Conservation (phyloP, 225 moss, liverwort and hornwort species). For the Polytrichum formosum region DNA sequence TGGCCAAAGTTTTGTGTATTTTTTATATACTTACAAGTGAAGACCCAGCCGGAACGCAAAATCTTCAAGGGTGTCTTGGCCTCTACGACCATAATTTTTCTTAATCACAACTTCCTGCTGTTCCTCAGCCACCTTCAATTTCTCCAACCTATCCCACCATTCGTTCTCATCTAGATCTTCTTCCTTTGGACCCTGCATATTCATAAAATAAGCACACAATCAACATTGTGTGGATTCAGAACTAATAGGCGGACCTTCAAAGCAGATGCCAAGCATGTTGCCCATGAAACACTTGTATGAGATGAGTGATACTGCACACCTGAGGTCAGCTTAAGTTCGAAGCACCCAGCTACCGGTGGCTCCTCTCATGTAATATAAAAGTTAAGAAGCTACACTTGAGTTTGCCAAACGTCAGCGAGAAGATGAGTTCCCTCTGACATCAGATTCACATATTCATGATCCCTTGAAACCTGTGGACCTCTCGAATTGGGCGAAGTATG, state of each 20-base stretch:
- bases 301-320: too few relatives aligned
- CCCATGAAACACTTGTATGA: not conserved
- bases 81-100: slow-evolving; percentile 83
- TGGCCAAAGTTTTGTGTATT: not conserved
- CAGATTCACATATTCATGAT: too few relatives aligned
- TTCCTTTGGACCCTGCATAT: slow-evolving; percentile 71
- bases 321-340: too few relatives aligned
- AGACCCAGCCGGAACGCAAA: slow-evolving; percentile 78
- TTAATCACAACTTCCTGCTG: slow-evolving; percentile 93
- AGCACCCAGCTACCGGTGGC: too few relatives aligned
- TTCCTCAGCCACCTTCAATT: slow-evolving; percentile 62
- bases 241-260: not conserved
- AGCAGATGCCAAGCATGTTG: not conserved
- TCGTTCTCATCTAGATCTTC: slow-evolving; percentile 76
- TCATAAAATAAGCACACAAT: not conserved
- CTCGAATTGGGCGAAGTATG: too few relatives aligned
- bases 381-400: too few relatives aligned
- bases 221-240: too few relatives aligned
- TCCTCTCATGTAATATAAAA: too few relatives aligned
- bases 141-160: slow-evolving; percentile 92
- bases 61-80: slow-evolving; percentile 69
- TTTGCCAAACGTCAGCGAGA: too few relatives aligned
- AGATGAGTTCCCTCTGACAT: too few relatives aligned
- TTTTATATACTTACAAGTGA: slow-evolving; percentile 64
- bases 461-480: too few relatives aligned